Base-by-base conservation (phyloP, 805 yeast species). In the Sungouiozyma ichnusensis region DNA sequence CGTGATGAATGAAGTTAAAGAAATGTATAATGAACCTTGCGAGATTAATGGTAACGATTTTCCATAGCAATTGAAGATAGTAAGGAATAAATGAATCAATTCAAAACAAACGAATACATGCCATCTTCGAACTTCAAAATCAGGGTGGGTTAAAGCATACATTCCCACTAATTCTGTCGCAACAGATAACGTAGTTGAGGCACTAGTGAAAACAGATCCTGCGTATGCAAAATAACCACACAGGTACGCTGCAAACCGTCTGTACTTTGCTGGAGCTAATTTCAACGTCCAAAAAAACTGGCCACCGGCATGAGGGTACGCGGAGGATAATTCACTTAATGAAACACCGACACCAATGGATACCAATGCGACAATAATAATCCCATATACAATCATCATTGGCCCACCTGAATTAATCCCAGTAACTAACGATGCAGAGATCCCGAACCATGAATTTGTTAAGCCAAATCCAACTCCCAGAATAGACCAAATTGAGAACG, bases 171-270 rank as follows among this genome's bases (percentile, higher is more conserved):
- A 48, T 40, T 71, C 68, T 4, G 73, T 64, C 11, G 79, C 81
- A 33, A 76, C 72, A 7, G 80, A 67, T 35, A 79, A 58, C 2
- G 79, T 72, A 9, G 77, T 78, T 0, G 82, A 75, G 14, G 83
- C 81, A 51, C 76, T 69, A 17, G 83, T 76, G 55, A 79, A 78
- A 3, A 79, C 69, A 2, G 82, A 60, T 4, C 85, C 84, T 4
- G 77, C 75, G 69, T 77, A 75, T 2, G 82, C 82, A 47, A 77
- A 70, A 6, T 79, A 73, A 13, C 83, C 85, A 52, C 82, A 76
- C 57, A 74, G 44, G 50, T 75, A 79, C 2, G 83, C 76, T 35
- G 69, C 65, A 43, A 76, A 72, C 17, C 68, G 51, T 47, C 52
- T 58, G 41, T 59, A 49, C 40, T 55, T 55, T 41, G 66, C 67